Conservation (phyloP, 2,329 filamentous ascomycete genomes). For the Eurotiales sp. region DNA sequence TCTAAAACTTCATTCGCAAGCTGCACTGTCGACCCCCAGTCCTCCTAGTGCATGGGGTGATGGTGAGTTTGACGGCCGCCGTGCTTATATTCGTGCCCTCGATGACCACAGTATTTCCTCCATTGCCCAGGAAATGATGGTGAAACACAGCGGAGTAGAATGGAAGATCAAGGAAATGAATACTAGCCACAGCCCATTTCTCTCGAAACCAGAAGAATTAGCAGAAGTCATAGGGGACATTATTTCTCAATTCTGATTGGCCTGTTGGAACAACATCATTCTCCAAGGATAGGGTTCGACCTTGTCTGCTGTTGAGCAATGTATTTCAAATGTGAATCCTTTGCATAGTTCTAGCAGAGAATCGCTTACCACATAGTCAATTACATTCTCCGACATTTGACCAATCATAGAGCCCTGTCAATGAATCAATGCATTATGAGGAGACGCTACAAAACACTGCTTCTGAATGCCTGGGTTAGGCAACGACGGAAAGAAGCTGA, state of each 20-base stretch:
- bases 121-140: constrained; percentile 1
- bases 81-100: not conserved
- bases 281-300: too few species aligned
- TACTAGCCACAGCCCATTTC: not conserved
- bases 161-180: constrained; percentile 6
- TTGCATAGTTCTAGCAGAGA: too few species aligned
- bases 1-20: not conserved
- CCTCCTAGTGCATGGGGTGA: not conserved
- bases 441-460: too few species aligned
- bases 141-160: constrained; percentile 3
- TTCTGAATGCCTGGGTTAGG: too few species aligned
- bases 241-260: constrained; percentile 6
- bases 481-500: too few species aligned
- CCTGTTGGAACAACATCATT: too few species aligned
- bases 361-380: too few species aligned
- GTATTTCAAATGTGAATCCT: too few species aligned
- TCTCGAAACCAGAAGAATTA: not conserved
- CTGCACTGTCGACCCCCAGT: not conserved
- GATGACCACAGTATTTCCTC: not conserved
- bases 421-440: too few species aligned
- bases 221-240: not conserved
- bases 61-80: not conserved
- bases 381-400: too few species aligned
- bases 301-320: too few species aligned
- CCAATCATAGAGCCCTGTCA: too few species aligned